Evolutionary conservation across 2,329 filamentous ascomycete species (phyloP), one percentile per base, ranked within the genome.

Genomic region (Claviceps sp.): DNA sequence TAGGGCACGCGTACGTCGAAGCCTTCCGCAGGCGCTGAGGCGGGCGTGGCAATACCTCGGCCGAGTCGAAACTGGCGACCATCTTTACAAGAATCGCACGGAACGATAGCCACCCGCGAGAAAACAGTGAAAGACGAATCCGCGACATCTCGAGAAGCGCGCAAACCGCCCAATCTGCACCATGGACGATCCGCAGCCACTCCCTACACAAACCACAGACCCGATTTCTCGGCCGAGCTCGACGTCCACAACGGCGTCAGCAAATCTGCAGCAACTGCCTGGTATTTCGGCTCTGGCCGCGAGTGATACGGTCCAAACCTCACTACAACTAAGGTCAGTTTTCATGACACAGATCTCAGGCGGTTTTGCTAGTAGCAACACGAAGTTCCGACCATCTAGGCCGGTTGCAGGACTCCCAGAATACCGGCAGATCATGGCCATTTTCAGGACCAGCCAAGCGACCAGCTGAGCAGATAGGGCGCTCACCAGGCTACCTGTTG

Each of bases 191-290:
- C 57, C 65, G 37, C 69, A 70, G 51, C 58, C 67, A 47, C 61
- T 72, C 45, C 62, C 69, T 42, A 61, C 68, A 40, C 65, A 69
- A 39, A 63, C 65, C 10, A 61, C 71, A 43, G 76, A 80, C 56
- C 67, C 72, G 17, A 71, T 75, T 54, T 75, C 76, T 34, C 69
- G 72, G 57, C 73, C 73, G 22, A 72, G 69, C 58, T 75, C 75
- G 37, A 71, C 72, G 2, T 74, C 76, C 3, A 72, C 73, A 1
- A 67, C 70, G 19, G 68, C 67, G 17, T 72, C 72, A 16, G 61
- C 70, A 34, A 61, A 62, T 26, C 46, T 69, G 52, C 66, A 69
- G 16, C 74, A 77, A 43, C 62, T 77, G 41, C 68, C 74, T 8
- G 70, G 68, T 38, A 71, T 77, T 37, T 67, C 72, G 13, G 65